These are phyloP conservation scores for Podaxis sp. DNA, from an alignment of 768 basidiomycete genomes.

Conservation along the genomic window DNA sequence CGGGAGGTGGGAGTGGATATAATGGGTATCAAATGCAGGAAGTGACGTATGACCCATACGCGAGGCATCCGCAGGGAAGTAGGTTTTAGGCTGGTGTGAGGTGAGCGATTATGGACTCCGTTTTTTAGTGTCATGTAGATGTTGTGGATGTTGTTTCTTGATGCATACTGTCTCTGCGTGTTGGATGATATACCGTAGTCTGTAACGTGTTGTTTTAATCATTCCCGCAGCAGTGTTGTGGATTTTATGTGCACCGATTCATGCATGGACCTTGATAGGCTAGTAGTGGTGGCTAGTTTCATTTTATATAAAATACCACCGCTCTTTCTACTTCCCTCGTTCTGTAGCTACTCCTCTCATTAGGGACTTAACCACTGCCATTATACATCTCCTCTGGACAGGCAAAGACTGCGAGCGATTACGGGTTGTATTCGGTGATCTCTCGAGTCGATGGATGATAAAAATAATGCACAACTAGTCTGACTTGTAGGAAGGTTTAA, in stretches of 20 bases:
- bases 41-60: slow-evolving; percentile 35
- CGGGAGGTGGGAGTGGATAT: slow-evolving; percentile 13
- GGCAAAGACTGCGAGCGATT: neutral
- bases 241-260: neutral
- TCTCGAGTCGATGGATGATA: no score
- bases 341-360: neutral
- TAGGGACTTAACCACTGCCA: neutral
- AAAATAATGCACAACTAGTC: no score
- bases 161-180: neutral
- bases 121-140: neutral
- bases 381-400: neutral
- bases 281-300: neutral
- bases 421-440: no score
- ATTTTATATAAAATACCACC: neutral
- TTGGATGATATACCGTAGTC: neutral
- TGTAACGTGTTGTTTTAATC: neutral
- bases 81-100: neutral
- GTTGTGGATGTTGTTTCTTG: neutral
- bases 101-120: neutral
- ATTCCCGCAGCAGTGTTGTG: neutral
- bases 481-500: no score
- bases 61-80: slow-evolving; percentile 19
- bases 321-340: neutral
- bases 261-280: neutral
- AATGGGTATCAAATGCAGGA: slow-evolving; percentile 5